phyloP scores from a whole-genome alignment of 2,329 filamentous ascomycete species.

The Pseudofabraea citricarpa region DNA sequence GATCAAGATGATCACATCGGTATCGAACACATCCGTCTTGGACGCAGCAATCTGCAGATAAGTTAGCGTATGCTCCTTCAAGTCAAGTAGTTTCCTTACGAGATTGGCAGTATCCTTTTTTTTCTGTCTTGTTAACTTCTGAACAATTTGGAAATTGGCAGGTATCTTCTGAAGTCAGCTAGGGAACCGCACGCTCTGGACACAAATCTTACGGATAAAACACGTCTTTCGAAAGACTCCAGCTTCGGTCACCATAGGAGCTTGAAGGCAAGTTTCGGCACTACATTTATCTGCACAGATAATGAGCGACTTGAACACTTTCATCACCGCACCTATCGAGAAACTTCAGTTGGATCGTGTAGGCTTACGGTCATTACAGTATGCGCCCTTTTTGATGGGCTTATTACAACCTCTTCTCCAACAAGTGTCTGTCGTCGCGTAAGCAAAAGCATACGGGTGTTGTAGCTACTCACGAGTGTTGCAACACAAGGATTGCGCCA shows the following conservation, averaged over 20 bases:
- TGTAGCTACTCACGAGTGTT: neutral
- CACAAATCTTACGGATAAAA: conserved; percentile 1
- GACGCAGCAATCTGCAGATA: neutral
- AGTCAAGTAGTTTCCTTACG: too few relatives aligned
- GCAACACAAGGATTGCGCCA: neutral
- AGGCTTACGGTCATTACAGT: neutral
- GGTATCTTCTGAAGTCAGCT: neutral
- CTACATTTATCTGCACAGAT: neutral
- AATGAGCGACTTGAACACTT: neutral
- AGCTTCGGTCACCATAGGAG: neutral
- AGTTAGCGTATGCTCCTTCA: too few relatives aligned
- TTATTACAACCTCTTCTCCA: neutral
- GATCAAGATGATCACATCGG: neutral
- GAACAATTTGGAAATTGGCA: conserved; percentile 1
- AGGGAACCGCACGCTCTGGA: too few relatives aligned
- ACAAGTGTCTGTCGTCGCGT: neutral
- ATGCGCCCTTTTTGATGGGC: conserved; percentile 1
- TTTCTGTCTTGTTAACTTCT: conserved; percentile 1
- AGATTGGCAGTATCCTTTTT: neutral
- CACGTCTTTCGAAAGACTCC: conserved; percentile 2
- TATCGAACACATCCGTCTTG: neutral
- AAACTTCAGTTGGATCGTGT: too few relatives aligned
- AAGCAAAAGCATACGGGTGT: neutral
- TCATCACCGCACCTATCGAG: neutral
- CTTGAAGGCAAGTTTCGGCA: conserved; percentile 1